These are phyloP conservation scores for Paracoccidioides brasiliensis DNA, from an alignment of 2,329 filamentous ascomycete genomes.

Conservation along the genomic window DNA sequence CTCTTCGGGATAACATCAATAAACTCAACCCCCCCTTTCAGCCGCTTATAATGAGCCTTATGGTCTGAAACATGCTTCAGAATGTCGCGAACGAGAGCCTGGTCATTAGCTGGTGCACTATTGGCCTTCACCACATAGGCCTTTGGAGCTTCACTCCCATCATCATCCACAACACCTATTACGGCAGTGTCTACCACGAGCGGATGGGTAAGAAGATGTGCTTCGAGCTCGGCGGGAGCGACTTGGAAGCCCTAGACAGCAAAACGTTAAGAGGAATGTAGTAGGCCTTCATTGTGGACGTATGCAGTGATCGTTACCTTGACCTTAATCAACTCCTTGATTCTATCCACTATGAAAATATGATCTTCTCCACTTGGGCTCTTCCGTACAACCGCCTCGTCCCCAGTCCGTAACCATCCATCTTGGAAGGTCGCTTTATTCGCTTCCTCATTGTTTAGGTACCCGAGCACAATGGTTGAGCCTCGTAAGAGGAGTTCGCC, in stretches of 20 bases:
- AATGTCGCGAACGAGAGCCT: conserved; percentile 17
- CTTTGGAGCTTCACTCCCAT: conserved; percentile 51
- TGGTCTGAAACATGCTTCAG: conserved; percentile 17
- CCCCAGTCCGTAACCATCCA: conserved; percentile 19
- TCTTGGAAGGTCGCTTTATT: conserved; percentile 55
- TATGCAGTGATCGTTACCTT: conserved; percentile 7
- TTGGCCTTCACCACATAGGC: conserved; percentile 45
- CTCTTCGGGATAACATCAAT: conserved; percentile 36
- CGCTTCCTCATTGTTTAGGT: conserved; percentile 66
- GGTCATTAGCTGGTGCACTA: conserved; percentile 15
- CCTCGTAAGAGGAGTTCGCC: conserved; percentile 65
- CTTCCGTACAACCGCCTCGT: conserved; percentile 12
- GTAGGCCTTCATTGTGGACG: not conserved
- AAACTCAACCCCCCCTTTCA: conserved; percentile 34
- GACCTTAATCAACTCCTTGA: conserved; percentile 21
- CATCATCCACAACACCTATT: conserved; percentile 37
- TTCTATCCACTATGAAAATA: conserved; percentile 33
- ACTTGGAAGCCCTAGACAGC: conserved; percentile 33
- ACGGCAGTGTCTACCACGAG: conserved; percentile 34
- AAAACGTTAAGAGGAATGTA: not conserved
- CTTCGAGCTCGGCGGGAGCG: conserved; percentile 38
- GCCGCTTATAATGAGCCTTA: conserved; percentile 30
- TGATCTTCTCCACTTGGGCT: conserved; percentile 12
- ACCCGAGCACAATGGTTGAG: conserved; percentile 60
- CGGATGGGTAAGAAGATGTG: conserved; percentile 29